These are phyloP conservation scores for Phyllachora maydis DNA, from an alignment of 2,329 filamentous ascomycete genomes.

Conservation along the genomic window DNA sequence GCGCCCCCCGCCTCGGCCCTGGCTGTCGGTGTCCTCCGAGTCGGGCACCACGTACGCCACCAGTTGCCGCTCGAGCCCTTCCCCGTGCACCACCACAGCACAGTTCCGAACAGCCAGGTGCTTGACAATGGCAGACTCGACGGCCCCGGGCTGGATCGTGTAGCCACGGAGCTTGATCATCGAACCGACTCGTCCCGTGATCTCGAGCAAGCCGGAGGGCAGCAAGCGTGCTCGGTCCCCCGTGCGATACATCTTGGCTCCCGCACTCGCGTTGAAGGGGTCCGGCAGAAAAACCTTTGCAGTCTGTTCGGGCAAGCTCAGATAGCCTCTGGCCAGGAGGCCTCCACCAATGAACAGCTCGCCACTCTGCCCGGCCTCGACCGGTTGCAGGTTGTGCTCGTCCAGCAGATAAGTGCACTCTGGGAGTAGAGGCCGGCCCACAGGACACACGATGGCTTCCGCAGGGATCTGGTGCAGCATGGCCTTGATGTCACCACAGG, in stretches of 20 bases:
- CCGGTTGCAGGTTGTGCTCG: slow-evolving; percentile 42
- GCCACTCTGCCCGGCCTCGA: slow-evolving; percentile 40
- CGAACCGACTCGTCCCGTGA: slow-evolving; percentile 53
- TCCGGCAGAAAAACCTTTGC: slow-evolving; percentile 50
- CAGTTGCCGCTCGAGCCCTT: slow-evolving; percentile 54
- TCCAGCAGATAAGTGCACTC: slow-evolving; percentile 54
- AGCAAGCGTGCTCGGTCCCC: slow-evolving; percentile 51
- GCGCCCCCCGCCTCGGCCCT: too few species aligned
- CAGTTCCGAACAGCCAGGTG: slow-evolving; percentile 52
- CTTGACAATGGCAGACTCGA: slow-evolving; percentile 51
- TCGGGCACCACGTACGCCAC: slow-evolving; percentile 61
- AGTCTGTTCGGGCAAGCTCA: slow-evolving; percentile 62
- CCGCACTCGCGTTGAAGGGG: slow-evolving; percentile 35
- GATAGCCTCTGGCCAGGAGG: slow-evolving; percentile 54
- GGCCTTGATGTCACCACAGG: slow-evolving; percentile 51
- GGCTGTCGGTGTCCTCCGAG: slow-evolving; percentile 30
- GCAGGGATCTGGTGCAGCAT: slow-evolving; percentile 42
- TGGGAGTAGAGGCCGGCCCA: slow-evolving; percentile 48
- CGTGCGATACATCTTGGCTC: slow-evolving; percentile 53
- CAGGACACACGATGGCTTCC: slow-evolving; percentile 42
- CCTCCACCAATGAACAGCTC: slow-evolving; percentile 61
- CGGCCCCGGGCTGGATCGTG: slow-evolving; percentile 56
- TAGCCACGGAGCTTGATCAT: slow-evolving; percentile 73
- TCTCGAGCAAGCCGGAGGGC: slow-evolving; percentile 48
- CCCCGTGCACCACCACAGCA: slow-evolving; percentile 52